Conservation (phyloP, 768 basidiomycete genomes). For the Termitomyces sp. region DNA sequence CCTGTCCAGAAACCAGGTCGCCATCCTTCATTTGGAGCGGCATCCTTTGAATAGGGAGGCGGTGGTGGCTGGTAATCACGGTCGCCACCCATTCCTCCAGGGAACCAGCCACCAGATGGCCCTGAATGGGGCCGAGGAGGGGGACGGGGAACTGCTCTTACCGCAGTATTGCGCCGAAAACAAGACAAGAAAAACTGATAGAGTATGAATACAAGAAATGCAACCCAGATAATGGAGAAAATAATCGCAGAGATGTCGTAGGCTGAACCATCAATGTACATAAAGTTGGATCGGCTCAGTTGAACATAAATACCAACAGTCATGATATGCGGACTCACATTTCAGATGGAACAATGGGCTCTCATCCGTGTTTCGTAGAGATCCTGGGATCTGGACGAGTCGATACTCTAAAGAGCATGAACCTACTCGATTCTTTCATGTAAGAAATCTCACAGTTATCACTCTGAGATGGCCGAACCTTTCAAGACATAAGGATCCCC, state of each 20-base stretch:
- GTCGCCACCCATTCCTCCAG: slow-evolving; percentile 40
- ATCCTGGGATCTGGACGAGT: slow-evolving; percentile 64
- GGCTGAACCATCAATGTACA: slow-evolving; percentile 27
- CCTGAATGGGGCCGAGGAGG: slow-evolving; percentile 32
- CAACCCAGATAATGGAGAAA: slow-evolving; percentile 58
- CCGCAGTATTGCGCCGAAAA: slow-evolving; percentile 28
- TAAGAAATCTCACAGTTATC: not conserved
- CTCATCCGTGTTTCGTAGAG: slow-evolving; percentile 33
- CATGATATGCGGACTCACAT: slow-evolving; percentile 21
- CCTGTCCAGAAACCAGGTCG: slow-evolving; percentile 87
- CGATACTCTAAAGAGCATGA: slow-evolving; percentile 87
- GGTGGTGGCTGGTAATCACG: slow-evolving; percentile 49
- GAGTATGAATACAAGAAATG: slow-evolving; percentile 46
- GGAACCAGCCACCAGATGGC: slow-evolving; percentile 50
- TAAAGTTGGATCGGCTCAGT: not conserved
- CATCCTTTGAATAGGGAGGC: slow-evolving; percentile 56
- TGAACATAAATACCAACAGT: not conserved
- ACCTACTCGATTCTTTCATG: slow-evolving; percentile 37
- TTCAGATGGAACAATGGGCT: slow-evolving; percentile 24
- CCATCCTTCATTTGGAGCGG: slow-evolving; percentile 36
- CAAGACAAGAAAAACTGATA: slow-evolving; percentile 63
- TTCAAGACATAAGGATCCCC: slow-evolving; percentile 85
- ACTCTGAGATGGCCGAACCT: slow-evolving; percentile 41
- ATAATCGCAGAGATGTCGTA: slow-evolving; percentile 44
- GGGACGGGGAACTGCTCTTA: slow-evolving; percentile 29